Conservation (phyloP, 2,329 filamentous ascomycete species). For the Xylariaceae sp. region DNA sequence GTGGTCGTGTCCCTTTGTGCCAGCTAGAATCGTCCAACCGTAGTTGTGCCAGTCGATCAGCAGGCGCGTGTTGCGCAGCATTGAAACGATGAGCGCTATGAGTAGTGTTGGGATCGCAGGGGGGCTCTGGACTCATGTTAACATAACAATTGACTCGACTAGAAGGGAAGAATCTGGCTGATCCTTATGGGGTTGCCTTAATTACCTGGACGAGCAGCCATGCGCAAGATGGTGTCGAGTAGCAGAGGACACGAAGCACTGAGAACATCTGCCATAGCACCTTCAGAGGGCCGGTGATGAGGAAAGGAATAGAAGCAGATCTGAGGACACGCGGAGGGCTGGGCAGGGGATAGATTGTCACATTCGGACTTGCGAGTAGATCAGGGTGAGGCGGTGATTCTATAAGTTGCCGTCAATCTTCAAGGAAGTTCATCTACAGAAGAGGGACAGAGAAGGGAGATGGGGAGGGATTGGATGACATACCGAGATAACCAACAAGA, state of each 20-base stretch:
- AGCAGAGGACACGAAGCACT: constrained; percentile 67
- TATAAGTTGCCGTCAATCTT: constrained; percentile 26
- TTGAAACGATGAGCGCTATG: constrained; percentile 66
- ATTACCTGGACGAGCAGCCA: constrained; percentile 79
- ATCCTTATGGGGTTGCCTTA: not conserved
- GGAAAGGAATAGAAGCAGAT: constrained; percentile 67
- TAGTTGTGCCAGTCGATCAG: constrained; percentile 99
- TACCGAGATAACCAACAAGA: constrained; percentile 83
- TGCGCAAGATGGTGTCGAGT: constrained; percentile 64
- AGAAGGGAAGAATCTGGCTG: not conserved
- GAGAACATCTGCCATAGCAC: constrained; percentile 75
- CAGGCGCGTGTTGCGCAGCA: constrained; percentile 72
- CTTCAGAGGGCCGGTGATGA: constrained; percentile 74
- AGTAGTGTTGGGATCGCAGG: constrained; percentile 88
- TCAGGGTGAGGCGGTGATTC: constrained; percentile 80
- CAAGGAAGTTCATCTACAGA: not conserved
- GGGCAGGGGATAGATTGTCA: constrained; percentile 66
- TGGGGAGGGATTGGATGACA: constrained; percentile 6
- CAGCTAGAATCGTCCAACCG: constrained; percentile 83
- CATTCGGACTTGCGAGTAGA: constrained; percentile 60
- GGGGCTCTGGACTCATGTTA: constrained; percentile 60
- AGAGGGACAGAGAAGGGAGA: not conserved
- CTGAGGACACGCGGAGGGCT: constrained; percentile 62
- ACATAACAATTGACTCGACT: constrained; percentile 16
- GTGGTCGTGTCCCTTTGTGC: constrained; percentile 53